A percentile compares a stretch with the other conserved stretches of the same genome.
Evolutionary conservation across 148 eudicot genomes (phyloP).

Genomic region (Vaccinium macrocarpon): DNA sequence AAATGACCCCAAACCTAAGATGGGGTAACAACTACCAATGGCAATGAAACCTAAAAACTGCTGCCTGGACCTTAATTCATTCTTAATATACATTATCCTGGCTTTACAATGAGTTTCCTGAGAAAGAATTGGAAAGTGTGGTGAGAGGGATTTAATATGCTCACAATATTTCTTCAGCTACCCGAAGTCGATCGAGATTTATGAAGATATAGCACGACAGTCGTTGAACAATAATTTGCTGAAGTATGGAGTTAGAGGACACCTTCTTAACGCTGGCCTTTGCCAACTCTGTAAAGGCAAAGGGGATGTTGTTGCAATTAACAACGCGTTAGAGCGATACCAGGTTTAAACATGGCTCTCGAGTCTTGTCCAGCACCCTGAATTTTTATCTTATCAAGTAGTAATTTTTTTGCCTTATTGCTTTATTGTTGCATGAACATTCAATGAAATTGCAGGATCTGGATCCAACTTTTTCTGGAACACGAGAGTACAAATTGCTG

Average conservation of each 20-base stretch:
- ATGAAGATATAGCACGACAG: constrained; percentile 63
- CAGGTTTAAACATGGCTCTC: constrained; percentile 36
- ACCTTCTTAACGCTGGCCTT: constrained; percentile 83
- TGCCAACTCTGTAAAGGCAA: constrained; percentile 81
- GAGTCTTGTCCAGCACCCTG: neutral
- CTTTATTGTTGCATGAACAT: neutral
- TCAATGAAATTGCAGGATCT: constrained; percentile 35
- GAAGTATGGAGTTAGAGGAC: constrained; percentile 74
- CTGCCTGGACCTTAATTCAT: neutral
- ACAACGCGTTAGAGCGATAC: constrained; percentile 60
- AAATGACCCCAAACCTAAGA: neutral
- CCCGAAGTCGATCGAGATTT: constrained; percentile 55
- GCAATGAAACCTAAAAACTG: neutral
- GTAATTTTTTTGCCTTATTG: neutral
- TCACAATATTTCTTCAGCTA: constrained; percentile 40
- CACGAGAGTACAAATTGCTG: constrained; percentile 47
- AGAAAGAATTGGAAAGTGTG: neutral
- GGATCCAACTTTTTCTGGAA: constrained; percentile 59
- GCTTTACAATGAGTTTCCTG: neutral
- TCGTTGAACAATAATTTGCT: constrained; percentile 57
- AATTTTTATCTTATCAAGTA: neutral
- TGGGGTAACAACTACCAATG: neutral
- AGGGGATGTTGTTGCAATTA: constrained; percentile 58
- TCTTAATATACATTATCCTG: neutral
- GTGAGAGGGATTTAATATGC: constrained; percentile 12